A percentile compares a stretch with the other conserved stretches of the same genome.
phyloP scores from a whole-genome alignment of 1,139 yeast genomes.

The Saccharomyces hybrid region DNA sequence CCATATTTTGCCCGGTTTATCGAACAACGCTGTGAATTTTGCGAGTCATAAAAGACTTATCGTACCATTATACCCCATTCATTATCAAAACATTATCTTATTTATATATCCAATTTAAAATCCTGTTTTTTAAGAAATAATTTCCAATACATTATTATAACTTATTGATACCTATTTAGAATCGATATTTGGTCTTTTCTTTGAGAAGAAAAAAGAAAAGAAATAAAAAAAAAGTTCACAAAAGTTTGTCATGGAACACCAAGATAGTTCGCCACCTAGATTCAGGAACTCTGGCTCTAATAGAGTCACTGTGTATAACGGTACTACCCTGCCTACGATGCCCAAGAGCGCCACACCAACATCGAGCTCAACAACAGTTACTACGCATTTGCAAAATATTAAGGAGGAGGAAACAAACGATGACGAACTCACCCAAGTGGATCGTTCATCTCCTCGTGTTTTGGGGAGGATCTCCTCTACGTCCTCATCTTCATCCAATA shows the following conservation, averaged over 20 bases:
- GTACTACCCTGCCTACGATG: background rate
- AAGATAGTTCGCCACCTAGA: background rate
- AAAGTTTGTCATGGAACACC: background rate
- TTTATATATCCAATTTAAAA: background rate
- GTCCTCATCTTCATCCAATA: background rate
- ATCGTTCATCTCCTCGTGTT: background rate
- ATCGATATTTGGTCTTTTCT: background rate
- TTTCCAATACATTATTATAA: background rate
- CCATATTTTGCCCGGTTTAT: constrained; percentile 1
- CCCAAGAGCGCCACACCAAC: background rate
- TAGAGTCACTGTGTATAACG: background rate
- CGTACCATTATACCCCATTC: background rate
- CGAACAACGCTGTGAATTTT: background rate
- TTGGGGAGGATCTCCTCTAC: background rate
- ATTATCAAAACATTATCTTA: background rate
- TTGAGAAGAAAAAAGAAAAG: background rate
- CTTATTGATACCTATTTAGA: background rate
- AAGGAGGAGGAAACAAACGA: constrained; percentile 21
- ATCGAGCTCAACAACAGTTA: constrained; percentile 1
- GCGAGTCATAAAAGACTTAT: background rate
- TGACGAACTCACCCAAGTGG: constrained; percentile 7
- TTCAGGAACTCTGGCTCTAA: background rate
- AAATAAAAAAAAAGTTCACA: background rate
- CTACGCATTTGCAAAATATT: constrained; percentile 18
- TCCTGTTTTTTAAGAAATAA: background rate